Percentiles rank a stretch among this genome's conserved stretches.
These are phyloP conservation scores for Tolypocladium endophyticum DNA, from an alignment of 2,329 filamentous ascomycete genomes.

Conservation along the genomic window DNA sequence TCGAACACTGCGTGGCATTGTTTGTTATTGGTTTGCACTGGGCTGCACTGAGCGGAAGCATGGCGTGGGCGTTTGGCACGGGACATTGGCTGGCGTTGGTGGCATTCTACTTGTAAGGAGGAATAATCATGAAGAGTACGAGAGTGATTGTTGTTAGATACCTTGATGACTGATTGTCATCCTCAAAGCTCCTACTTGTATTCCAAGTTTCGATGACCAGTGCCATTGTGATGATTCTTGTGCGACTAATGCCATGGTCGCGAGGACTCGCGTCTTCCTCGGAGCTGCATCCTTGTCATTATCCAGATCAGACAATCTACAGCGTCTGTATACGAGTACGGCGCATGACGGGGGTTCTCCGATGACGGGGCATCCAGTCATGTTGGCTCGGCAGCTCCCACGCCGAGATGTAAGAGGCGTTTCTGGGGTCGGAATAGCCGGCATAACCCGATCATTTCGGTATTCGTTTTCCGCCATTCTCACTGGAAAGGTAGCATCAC, in stretches of 20 bases:
- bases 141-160: not conserved
- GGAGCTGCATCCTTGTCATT: not conserved
- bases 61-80: conserved; percentile 2
- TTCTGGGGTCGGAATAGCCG: not conserved
- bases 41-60: conserved; percentile 1
- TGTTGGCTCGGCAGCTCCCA: not conserved
- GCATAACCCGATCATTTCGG: not conserved
- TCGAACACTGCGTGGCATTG: not conserved
- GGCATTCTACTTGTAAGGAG: not conserved
- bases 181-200: not conserved
- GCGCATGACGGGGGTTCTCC: not conserved
- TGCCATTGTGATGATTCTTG: not conserved
- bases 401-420: not conserved
- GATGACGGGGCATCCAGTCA: not conserved
- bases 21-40: not conserved
- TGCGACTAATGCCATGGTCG: no score
- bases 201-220: not conserved
- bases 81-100: conserved; percentile 2
- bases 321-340: not conserved
- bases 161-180: not conserved
- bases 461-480: not conserved
- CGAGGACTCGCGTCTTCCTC: not conserved
- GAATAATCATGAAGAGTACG: not conserved
- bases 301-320: not conserved
- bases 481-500: not conserved